phyloP scores from a whole-genome alignment of 345 rosid species.

The Draba incana region DNA sequence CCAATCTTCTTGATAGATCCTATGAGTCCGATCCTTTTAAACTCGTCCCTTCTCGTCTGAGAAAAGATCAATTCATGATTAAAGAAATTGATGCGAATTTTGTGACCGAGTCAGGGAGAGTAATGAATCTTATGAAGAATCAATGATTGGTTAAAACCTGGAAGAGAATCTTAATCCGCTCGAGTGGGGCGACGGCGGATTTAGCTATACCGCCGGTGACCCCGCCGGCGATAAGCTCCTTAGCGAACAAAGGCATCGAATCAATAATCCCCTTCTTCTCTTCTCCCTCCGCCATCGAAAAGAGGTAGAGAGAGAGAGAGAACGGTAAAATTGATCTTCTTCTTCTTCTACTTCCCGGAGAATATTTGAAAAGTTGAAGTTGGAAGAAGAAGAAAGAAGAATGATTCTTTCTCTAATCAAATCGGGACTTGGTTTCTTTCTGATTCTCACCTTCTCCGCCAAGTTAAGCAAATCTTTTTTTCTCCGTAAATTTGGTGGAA shows the following conservation, averaged over 20 bases:
- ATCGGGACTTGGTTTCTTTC: background rate
- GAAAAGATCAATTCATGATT: constrained; percentile 18
- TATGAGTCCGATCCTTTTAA: constrained; percentile 61
- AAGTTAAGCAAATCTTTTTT: constrained; percentile 22
- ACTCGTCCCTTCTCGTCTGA: constrained; percentile 89
- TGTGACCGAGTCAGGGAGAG: no score
- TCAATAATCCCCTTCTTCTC: constrained; percentile 66
- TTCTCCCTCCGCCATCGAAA: constrained; percentile 50
- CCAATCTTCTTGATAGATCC: constrained; percentile 79
- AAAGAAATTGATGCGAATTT: no score
- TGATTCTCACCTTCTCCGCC: constrained; percentile 34
- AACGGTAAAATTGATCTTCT: constrained; percentile 24
- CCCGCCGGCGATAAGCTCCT: constrained; percentile 90
- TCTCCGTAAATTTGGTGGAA: constrained; percentile 10
- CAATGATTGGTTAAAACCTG: constrained; percentile 50
- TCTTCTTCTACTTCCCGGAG: constrained; percentile 9
- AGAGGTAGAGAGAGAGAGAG: constrained; percentile 33
- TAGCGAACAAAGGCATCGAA: constrained; percentile 73
- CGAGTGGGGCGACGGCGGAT: constrained; percentile 88
- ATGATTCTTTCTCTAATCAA: constrained; percentile 8
- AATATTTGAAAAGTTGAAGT: constrained; percentile 28
- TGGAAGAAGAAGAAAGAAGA: constrained; percentile 10
- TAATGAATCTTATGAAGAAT: background rate
- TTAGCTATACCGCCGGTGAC: constrained; percentile 90
- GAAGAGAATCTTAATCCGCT: constrained; percentile 89